Conservation (phyloP, 1,284 basidiomycete genomes). For the Ceratobasidium sp. region DNA sequence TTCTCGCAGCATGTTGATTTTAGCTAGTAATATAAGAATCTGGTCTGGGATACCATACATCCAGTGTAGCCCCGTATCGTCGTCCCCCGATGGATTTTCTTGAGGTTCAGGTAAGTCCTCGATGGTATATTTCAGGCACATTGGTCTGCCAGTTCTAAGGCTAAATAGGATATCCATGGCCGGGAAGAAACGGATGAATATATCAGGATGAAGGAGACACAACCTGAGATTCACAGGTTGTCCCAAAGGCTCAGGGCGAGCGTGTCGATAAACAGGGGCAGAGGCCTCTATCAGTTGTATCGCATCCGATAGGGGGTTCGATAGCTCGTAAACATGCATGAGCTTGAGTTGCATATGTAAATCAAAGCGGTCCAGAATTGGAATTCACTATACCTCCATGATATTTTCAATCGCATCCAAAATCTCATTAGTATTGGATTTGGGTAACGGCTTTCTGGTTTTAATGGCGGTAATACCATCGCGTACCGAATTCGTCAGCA, state of each 20-base stretch:
- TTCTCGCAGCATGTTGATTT: conserved; percentile 25
- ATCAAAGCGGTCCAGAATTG: background rate
- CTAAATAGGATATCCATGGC: conserved; percentile 17
- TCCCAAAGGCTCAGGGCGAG: background rate
- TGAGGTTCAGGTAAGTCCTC: background rate
- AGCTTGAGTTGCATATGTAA: background rate
- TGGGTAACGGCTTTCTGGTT: background rate
- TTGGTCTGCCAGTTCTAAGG: background rate
- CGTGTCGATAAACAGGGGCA: conserved; percentile 15
- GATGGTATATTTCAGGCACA: conserved; percentile 10
- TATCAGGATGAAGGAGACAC: conserved; percentile 11
- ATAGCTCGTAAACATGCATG: background rate
- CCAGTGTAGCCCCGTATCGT: conserved; percentile 18
- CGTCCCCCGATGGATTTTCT: background rate
- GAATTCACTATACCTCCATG: background rate
- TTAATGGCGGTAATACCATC: background rate
- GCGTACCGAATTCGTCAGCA: background rate
- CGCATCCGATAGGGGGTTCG: background rate
- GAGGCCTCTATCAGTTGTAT: background rate
- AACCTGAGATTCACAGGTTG: background rate
- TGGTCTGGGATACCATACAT: conserved; percentile 20
- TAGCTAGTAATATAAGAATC: conserved; percentile 4
- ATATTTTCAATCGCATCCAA: background rate
- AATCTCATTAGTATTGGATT: background rate
- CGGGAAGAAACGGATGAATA: conserved; percentile 12